Percentiles rank a stretch among this genome's conserved stretches.
These are phyloP conservation scores for Stenogyne calaminthoides DNA, from an alignment of 305 asterid genomes.

Conservation along the genomic window DNA sequence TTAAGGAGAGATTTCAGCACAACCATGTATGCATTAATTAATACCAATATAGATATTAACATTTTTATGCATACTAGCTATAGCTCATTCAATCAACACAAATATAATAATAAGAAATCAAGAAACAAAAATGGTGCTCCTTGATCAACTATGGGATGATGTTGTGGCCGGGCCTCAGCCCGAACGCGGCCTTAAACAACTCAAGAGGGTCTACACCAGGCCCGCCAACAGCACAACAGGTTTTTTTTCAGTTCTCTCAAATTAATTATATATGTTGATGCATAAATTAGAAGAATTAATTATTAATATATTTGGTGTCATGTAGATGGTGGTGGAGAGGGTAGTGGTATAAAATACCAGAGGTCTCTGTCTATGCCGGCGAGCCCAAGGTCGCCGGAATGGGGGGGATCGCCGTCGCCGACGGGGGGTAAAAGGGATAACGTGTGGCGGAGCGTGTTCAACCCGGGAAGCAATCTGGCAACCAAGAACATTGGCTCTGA, in stretches of 20 bases:
- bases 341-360: constrained; percentile 48
- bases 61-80: no score
- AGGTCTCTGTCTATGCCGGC: constrained; percentile 69
- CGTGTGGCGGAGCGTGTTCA: constrained; percentile 97
- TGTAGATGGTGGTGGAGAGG: constrained; percentile 43
- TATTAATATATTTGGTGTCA: background rate
- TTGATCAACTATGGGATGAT: constrained; percentile 93
- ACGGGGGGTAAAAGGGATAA: constrained; percentile 61
- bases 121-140: constrained; percentile 59
- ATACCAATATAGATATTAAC: background rate
- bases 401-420: constrained; percentile 70
- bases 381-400: constrained; percentile 52
- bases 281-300: no score
- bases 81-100: background rate
- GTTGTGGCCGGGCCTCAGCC: constrained; percentile 93
- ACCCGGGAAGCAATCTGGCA: constrained; percentile 90
- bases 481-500: constrained; percentile 68
- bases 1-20: constrained; percentile 46
- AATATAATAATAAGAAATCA: background rate
- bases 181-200: constrained; percentile 81
- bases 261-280: no score
- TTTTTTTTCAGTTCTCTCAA: background rate
- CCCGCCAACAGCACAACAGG: constrained; percentile 55
- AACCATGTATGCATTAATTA: constrained; percentile 12
- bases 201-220: constrained; percentile 50